phyloP scores from a whole-genome alignment of 768 basidiomycete genomes.

The Boletus vinaceobasis region DNA sequence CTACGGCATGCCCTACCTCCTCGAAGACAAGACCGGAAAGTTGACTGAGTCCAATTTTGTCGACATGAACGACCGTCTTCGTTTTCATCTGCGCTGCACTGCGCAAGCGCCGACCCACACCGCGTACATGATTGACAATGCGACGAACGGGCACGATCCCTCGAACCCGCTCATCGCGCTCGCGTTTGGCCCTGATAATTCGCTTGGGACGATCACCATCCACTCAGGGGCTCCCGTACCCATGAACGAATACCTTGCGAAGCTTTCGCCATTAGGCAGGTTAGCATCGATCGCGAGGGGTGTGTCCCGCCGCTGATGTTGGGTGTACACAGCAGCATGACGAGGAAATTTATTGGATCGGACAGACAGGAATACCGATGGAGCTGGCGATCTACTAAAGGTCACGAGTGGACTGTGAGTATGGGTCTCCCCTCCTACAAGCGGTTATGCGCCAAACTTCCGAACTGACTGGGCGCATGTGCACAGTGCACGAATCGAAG shows the following conservation, averaged over 20 bases:
- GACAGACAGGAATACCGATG: constrained; percentile 63
- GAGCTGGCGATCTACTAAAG: constrained; percentile 44
- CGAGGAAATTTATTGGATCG: constrained; percentile 54
- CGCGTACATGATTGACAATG: constrained; percentile 54
- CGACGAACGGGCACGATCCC: constrained; percentile 22
- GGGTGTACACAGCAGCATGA: constrained; percentile 34
- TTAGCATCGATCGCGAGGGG: constrained; percentile 23
- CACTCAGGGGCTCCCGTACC: constrained; percentile 33
- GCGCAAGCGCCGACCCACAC: constrained; percentile 39
- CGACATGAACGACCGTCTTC: constrained; percentile 62
- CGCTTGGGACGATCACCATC: constrained; percentile 52
- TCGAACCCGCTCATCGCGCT: constrained; percentile 45
- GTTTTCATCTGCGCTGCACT: constrained; percentile 48
- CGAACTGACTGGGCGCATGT: neutral
- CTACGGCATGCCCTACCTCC: constrained; percentile 58
- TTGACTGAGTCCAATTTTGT: constrained; percentile 54
- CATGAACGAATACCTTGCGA: constrained; percentile 54
- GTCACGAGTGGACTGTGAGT: constrained; percentile 67
- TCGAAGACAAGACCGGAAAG: constrained; percentile 59
- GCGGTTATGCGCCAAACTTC: too few relatives aligned
- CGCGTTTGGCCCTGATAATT: constrained; percentile 47
- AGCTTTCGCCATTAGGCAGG: constrained; percentile 40
- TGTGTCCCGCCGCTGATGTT: constrained; percentile 1
- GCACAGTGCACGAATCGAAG: constrained; percentile 52
- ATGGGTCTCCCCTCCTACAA: neutral